Base-by-base conservation (phyloP, 345 rosid genomes). In the Iberis pinnata region DNA sequence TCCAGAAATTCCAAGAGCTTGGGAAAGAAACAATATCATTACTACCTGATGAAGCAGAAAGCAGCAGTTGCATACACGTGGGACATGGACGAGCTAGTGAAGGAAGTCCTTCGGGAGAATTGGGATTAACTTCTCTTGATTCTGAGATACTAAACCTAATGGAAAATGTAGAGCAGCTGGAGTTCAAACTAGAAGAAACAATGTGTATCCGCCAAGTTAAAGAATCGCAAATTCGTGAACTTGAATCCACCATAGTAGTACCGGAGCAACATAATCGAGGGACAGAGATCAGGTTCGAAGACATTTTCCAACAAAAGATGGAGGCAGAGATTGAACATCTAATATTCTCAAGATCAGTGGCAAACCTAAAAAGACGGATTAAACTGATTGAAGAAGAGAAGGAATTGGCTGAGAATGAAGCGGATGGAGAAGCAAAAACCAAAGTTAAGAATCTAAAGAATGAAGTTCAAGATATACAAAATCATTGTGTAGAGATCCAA, bases 261-360 rank as follows among this genome's bases (percentile, higher is more conserved):
- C 24, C 56, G 41, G 75, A 61, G 55, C 32, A 49, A 24, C 65
- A 26, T 50, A 59, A 42, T 43, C 33, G 55, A 65, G 84, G 74
- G 70, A 61, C 69, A 45, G 88, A 78, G 72, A 47, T 44, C 0
- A 76, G 73, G 49, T 53, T 81, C 8, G 96, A 85, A 64, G 72
- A 69, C 32, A 71, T 81, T 18, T 85, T 83, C 69, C 72, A 46
- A 76, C 82, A 77, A 64, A 88, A 79, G 81, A 75, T 88, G 3
- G 85, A 83, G 69, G 84, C 85, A 37, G 97, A 92, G 77, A 61
- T 92, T 5, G 87, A 78, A 67, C 74, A 72, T 76, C 60, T 88
- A 25, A 66, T 75, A 46, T 67, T 81, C 56, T 51, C 59, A 11
- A 71, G 67, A 57, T 69, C 78, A 18, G 46, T 80, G 40, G 72